phyloP scores from a whole-genome alignment of 805 yeast species.

The Metschnikowia similis region DNA sequence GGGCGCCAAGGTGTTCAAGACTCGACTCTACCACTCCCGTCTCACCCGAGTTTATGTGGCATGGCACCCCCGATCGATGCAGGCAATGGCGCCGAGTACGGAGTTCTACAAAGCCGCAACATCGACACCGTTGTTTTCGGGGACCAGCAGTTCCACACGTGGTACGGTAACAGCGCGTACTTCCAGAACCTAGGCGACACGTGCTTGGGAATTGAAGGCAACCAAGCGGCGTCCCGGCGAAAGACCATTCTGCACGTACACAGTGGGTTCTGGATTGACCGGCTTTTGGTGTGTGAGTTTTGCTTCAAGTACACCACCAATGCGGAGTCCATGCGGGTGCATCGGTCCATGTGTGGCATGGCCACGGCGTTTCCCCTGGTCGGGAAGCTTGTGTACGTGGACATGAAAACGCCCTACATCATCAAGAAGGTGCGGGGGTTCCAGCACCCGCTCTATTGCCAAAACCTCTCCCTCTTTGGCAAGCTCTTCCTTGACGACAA shows the following conservation, averaged over 20 bases:
- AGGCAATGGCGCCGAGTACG: conserved; percentile 38
- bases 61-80: conserved; percentile 1
- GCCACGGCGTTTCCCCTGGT: conserved; percentile 37
- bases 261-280: conserved; percentile 50
- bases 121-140: conserved; percentile 67
- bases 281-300: conserved; percentile 66
- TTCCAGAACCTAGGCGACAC: conserved; percentile 41
- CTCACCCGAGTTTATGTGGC: background rate
- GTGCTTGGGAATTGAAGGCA: conserved; percentile 17
- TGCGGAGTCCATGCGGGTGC: conserved; percentile 44
- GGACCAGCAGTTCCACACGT: conserved; percentile 61
- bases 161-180: conserved; percentile 87
- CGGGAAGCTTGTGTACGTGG: conserved; percentile 69
- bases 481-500: conserved; percentile 87
- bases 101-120: conserved; percentile 59
- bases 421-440: conserved; percentile 69
- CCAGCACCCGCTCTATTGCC: conserved; percentile 65
- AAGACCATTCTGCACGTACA: conserved; percentile 7
- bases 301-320: conserved; percentile 79
- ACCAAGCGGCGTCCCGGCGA: conserved; percentile 5
- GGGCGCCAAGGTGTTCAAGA: background rate
- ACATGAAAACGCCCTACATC: conserved; percentile 39
- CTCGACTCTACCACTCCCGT: background rate
- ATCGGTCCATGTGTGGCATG: conserved; percentile 42
- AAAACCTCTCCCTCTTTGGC: conserved; percentile 77